These are phyloP conservation scores for Prunus salicina DNA, from an alignment of 306 rosid species.

Conservation along the genomic window DNA sequence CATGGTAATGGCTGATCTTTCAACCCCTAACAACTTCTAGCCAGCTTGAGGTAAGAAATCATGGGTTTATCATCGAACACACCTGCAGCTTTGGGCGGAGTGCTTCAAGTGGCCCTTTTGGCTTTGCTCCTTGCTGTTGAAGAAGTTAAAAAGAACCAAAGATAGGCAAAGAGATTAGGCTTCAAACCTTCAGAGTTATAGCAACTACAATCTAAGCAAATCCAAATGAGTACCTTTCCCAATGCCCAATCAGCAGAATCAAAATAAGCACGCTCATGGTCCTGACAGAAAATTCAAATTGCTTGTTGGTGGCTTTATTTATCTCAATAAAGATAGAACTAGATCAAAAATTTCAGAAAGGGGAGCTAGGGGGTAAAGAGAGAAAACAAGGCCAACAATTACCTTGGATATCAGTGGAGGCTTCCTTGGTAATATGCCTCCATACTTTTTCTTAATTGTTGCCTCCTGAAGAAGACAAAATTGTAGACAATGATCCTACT, in stretches of 20 bases:
- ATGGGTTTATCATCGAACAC: slow-evolving; percentile 1
- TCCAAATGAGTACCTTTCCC: slow-evolving; percentile 65
- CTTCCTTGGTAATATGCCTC: slow-evolving; percentile 86
- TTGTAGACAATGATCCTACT: slow-evolving; percentile 14
- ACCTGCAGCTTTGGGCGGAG: slow-evolving; percentile 99
- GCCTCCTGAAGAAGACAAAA: slow-evolving; percentile 60
- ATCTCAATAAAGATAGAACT: not conserved
- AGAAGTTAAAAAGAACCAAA: slow-evolving; percentile 30
- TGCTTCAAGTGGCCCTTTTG: slow-evolving; percentile 97
- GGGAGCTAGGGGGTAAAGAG: not conserved
- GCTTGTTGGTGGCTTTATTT: slow-evolving; percentile 21
- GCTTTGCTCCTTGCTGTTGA: slow-evolving; percentile 79
- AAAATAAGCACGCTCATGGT: slow-evolving; percentile 95
- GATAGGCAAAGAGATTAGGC: slow-evolving; percentile 23
- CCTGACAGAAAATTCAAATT: slow-evolving; percentile 48
- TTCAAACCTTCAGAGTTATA: slow-evolving; percentile 18
- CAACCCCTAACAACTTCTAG: not conserved
- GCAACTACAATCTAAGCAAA: slow-evolving; percentile 10
- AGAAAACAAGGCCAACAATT: slow-evolving; percentile 3
- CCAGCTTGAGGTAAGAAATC: not conserved
- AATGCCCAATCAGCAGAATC: slow-evolving; percentile 99
- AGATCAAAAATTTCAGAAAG: not conserved
- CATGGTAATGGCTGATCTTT: not conserved
- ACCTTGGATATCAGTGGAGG: slow-evolving; percentile 98
- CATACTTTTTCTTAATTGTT: slow-evolving; percentile 78